Base-by-base conservation (phyloP, 1,284 basidiomycete species). In the Phylloboletellus chloephorus region DNA sequence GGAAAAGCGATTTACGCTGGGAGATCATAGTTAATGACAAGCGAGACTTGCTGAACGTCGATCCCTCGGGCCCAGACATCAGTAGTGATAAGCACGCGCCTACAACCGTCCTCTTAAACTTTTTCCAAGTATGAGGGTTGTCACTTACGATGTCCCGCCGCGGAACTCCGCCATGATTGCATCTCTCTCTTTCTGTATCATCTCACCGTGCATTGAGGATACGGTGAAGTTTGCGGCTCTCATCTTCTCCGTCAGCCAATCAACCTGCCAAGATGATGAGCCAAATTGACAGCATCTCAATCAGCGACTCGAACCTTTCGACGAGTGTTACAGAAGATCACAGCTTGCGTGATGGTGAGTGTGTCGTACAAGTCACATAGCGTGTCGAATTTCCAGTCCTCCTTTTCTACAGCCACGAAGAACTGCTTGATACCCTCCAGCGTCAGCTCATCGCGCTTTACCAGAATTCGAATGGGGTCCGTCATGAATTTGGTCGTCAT, bases 401-500 rank as follows among this genome's bases (percentile, higher is more conserved):
- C 96, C 73, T 98, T 98, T 69, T 99, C 96, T 43, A 98, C 95
- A 20, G 95, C 95, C 31, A 99, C 93, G 68, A 97, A 98, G 76
- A 99, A 99, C 64, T 99, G 96, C 66, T 98, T 98, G 74, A 99
- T 99, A 17, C 96, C 95, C 65, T 99, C 96, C 41, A 99, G 76
- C 35, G 96, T 98, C 73, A 99, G 78, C 68, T 99, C 96, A 64
- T 99, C 96, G 82, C 95, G 93, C 74, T 98, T 98, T 66, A 98
- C 96, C 49, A 98, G 84, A 60, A 99, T 98, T 41, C 95, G 87
- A 56, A 98, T 90, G 16, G 92, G 93, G 64, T 99, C 95, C 36
- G 92, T 97, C 96, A 98, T 99, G 74, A 98, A 99, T 71, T 98
- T 98, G 39, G 91, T 97, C 16, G 96, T 98, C 90, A 99, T 97